Evolutionary conservation across 1,139 yeast genomes (phyloP).

Genomic region (Geotrichum fermentans): DNA sequence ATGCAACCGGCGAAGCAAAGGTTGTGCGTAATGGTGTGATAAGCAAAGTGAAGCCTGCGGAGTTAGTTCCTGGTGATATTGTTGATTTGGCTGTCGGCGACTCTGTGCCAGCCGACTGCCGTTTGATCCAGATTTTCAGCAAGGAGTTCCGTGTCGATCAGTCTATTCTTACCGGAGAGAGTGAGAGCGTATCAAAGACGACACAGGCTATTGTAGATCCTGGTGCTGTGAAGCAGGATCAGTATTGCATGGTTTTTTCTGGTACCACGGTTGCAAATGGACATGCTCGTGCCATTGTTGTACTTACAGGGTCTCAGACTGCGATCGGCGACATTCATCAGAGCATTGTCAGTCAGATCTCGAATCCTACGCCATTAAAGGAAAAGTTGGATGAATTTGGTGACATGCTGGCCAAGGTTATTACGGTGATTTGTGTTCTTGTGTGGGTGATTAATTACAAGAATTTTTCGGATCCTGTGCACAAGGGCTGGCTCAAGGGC

Average conservation of each 20-base stretch:
- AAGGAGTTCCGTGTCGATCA: conserved; percentile 47
- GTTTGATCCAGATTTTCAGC: conserved; percentile 35
- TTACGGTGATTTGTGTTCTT: conserved; percentile 42
- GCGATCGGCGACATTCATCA: conserved; percentile 47
- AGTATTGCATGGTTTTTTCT: conserved; percentile 44
- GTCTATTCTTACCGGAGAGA: conserved; percentile 49
- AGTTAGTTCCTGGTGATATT: conserved; percentile 48
- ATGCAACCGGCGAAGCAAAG: conserved; percentile 39
- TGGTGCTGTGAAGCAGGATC: conserved; percentile 45
- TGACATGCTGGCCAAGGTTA: conserved; percentile 41
- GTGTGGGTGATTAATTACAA: conserved; percentile 44
- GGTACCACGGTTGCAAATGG: conserved; percentile 47
- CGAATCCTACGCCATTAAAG: conserved; percentile 35
- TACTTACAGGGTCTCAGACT: conserved; percentile 43
- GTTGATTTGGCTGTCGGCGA: conserved; percentile 46
- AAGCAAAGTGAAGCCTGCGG: conserved; percentile 40
- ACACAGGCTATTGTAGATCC: conserved; percentile 30
- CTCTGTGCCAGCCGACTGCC: conserved; percentile 47
- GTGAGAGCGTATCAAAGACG: conserved; percentile 42
- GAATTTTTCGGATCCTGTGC: conserved; percentile 42
- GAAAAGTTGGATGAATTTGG: conserved; percentile 42
- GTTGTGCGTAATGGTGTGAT: conserved; percentile 43
- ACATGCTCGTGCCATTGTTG: conserved; percentile 44
- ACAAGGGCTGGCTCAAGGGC: conserved; percentile 42
- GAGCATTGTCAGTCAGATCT: conserved; percentile 35